phyloP scores from a whole-genome alignment of 768 basidiomycete species.

The Russula compacta region DNA sequence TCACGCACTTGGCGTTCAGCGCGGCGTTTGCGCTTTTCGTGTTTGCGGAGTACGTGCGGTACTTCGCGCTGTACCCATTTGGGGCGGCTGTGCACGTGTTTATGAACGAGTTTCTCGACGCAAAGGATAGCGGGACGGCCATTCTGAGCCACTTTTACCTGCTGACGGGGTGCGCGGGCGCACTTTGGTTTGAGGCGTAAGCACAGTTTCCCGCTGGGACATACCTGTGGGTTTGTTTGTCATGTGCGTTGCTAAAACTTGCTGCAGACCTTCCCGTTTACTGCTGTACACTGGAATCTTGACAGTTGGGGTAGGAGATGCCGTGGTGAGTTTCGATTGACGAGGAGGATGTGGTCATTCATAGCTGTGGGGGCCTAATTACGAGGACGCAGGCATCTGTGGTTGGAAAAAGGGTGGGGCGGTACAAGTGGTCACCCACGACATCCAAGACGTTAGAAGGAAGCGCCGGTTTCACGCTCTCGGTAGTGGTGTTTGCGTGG shows the following conservation, averaged over 20 bases:
- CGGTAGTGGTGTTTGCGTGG: slow-evolving; percentile 63
- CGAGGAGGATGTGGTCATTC: background rate
- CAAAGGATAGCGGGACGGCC: slow-evolving; percentile 90
- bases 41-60: slow-evolving; percentile 95
- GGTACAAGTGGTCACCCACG: slow-evolving; percentile 72
- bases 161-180: slow-evolving; percentile 88
- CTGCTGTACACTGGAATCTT: slow-evolving; percentile 79
- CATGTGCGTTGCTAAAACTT: background rate
- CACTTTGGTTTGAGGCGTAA: slow-evolving; percentile 92
- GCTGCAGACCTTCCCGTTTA: slow-evolving; percentile 38
- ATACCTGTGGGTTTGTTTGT: background rate
- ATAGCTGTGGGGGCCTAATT: background rate
- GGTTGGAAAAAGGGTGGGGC: slow-evolving; percentile 78
- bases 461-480: slow-evolving; percentile 67
- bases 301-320: slow-evolving; percentile 87
- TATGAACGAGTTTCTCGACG: slow-evolving; percentile 95
- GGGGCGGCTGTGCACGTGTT: slow-evolving; percentile 90
- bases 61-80: slow-evolving; percentile 96
- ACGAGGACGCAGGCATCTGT: slow-evolving; percentile 64
- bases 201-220: slow-evolving; percentile 24
- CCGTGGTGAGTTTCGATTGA: slow-evolving; percentile 49
- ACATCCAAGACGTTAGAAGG: slow-evolving; percentile 90
- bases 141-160: slow-evolving; percentile 97
- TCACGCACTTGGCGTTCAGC: slow-evolving; percentile 91
- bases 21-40: slow-evolving; percentile 91